Evolutionary conservation across 2,329 filamentous ascomycete species (phyloP).

Genomic region (Apiospora phragmitis): DNA sequence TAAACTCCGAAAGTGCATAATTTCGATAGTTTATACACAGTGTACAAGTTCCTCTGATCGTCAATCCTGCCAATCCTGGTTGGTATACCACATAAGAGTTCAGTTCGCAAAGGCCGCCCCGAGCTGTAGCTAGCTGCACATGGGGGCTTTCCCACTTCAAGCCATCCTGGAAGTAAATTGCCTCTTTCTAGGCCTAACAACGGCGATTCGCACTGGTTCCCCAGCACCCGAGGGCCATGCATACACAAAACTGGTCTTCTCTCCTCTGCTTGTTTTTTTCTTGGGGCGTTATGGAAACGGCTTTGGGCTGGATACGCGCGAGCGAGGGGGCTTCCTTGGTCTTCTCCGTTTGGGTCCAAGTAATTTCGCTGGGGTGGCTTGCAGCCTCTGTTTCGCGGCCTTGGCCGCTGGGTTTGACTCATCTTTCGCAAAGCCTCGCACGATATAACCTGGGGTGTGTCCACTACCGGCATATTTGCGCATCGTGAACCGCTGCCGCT

Average conservation of each 20-base stretch:
- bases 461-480: not conserved
- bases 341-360: not conserved
- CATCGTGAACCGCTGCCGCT: not conserved
- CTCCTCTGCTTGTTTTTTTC: not conserved
- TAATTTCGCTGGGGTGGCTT: not conserved
- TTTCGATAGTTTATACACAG: not conserved
- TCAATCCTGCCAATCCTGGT: not conserved
- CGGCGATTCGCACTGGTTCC: not conserved
- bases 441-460: not conserved
- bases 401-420: not conserved
- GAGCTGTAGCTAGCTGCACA: not conserved
- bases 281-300: not conserved
- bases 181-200: not conserved
- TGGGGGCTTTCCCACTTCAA: not conserved
- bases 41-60: not conserved
- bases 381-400: not conserved
- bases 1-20: not conserved
- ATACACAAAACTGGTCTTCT: not conserved
- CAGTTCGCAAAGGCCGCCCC: not conserved
- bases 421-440: not conserved
- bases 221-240: slow-evolving; percentile 9
- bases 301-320: not conserved
- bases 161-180: not conserved
- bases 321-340: not conserved
- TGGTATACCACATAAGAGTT: not conserved